Base-by-base conservation (phyloP, 768 basidiomycete species). In the Trichaptum fuscoviolaceum region DNA sequence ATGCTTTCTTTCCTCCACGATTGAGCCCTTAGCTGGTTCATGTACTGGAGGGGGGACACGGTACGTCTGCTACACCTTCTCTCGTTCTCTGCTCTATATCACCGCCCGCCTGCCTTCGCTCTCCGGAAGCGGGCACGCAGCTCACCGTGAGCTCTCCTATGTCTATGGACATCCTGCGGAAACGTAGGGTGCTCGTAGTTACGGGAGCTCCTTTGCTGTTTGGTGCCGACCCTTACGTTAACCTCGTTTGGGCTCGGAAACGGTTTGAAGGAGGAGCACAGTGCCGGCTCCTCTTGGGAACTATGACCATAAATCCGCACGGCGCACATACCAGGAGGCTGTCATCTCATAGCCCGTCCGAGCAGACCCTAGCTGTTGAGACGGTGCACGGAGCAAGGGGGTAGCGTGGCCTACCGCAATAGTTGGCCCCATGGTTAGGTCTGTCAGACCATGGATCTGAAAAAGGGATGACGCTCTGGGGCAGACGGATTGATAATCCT, bases 341-440 rank as follows among this genome's bases (percentile, higher is more conserved):
- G 42, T 52, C 42, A 52, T 52, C 42, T 52, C 42, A 52, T 52
- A 52, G 42, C 42, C 42, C 42, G 42, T 52, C 42, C 42, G 42
- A 52, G 10, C 42, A 52, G 42, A 52, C 42, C 42, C 42, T 52
- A 52, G 42, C 42, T 52, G 42, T 52, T 52, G 42, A 52, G 42
- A 52, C 42, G 42, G 42, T 52, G 42, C 42, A 52, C 42, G 42
- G 42, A 52, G 5, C 42, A 52, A 12, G 42, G 30, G 42, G 42
- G 15, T 2, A 52, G 42, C 42, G 42, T 52, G 42, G 42, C 42
- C 42, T 52, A 52, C 42, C 42, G 42, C 42, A 52, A 52, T 12
- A 52, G 42, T 52, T 52, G 42, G 42, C 42, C 42, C 42, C 42
- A 52, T 52, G 42, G 42, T 52, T 12, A 52, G 42, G 42, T 52